Evolutionary conservation across 306 rosid species (phyloP).

Genomic region (Hylodesmum podocarpum): DNA sequence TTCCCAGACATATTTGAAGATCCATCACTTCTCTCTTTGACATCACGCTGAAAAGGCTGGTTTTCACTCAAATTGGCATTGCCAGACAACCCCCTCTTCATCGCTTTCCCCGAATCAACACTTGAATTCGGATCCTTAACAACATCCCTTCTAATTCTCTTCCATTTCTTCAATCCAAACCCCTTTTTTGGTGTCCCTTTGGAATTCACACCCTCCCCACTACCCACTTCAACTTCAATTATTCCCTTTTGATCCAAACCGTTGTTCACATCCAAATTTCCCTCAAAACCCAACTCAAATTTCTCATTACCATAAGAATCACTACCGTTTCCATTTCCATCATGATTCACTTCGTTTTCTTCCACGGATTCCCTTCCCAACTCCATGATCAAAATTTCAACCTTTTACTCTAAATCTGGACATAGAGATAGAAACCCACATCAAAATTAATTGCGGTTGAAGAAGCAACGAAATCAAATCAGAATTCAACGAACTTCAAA

Average conservation of each 20-base stretch:
- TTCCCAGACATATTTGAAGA: slow-evolving; percentile 49
- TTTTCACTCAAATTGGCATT: slow-evolving; percentile 43
- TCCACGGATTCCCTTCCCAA: slow-evolving; percentile 68
- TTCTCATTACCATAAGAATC: slow-evolving; percentile 42
- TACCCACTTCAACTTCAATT: slow-evolving; percentile 28
- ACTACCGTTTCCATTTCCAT: slow-evolving; percentile 37
- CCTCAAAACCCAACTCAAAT: slow-evolving; percentile 37
- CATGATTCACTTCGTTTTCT: slow-evolving; percentile 54
- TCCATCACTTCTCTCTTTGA: slow-evolving; percentile 58
- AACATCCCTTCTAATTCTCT: slow-evolving; percentile 41
- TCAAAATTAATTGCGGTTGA: slow-evolving; percentile 30
- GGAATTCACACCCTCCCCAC: slow-evolving; percentile 35
- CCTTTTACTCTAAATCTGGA: slow-evolving; percentile 2
- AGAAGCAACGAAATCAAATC: slow-evolving; percentile 24
- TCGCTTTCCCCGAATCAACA: slow-evolving; percentile 49
- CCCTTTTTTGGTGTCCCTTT: slow-evolving; percentile 31
- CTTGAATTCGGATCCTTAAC: slow-evolving; percentile 45
- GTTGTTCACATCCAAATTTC: slow-evolving; percentile 29
- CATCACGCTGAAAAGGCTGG: slow-evolving; percentile 36
- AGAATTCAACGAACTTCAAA: slow-evolving; percentile 18
- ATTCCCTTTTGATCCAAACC: slow-evolving; percentile 24
- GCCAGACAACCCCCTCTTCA: slow-evolving; percentile 71
- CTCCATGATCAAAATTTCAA: slow-evolving; percentile 63
- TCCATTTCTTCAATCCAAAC: slow-evolving; percentile 45
- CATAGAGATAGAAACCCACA: slow-evolving; percentile 22